Percentiles rank a stretch among this genome's conserved stretches.
Evolutionary conservation across 1,284 basidiomycete genomes (phyloP).

Genomic region (Porodaedalea pini): DNA sequence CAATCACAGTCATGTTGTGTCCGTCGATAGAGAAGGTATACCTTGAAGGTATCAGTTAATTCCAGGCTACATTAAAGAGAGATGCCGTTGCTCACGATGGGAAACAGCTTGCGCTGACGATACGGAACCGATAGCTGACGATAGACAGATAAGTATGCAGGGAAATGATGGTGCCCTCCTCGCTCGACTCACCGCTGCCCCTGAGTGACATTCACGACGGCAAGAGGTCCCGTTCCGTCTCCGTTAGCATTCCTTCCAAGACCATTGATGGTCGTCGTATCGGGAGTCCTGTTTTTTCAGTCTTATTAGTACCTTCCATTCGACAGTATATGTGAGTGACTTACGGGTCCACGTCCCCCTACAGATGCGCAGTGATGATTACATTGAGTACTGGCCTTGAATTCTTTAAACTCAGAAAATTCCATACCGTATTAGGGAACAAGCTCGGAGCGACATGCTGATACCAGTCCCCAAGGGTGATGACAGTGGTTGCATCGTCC

Average conservation of each 20-base stretch:
- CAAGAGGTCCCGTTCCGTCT: conserved; percentile 7
- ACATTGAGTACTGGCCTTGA: neutral
- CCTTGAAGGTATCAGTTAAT: neutral
- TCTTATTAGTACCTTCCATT: neutral
- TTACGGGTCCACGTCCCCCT: neutral
- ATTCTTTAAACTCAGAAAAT: no score
- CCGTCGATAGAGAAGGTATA: conserved; percentile 22
- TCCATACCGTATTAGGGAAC: conserved; percentile 6
- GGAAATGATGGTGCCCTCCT: no score
- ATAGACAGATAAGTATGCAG: no score
- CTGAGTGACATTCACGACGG: conserved; percentile 42
- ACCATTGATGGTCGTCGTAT: conserved; percentile 32
- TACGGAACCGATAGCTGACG: conserved; percentile 35
- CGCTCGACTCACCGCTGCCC: conserved; percentile 35
- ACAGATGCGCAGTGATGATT: neutral
- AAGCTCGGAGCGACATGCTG: neutral
- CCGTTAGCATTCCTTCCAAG: conserved; percentile 28
- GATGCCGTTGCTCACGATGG: conserved; percentile 33
- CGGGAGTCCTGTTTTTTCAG: conserved; percentile 9
- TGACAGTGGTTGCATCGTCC: conserved; percentile 32
- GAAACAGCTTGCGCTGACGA: conserved; percentile 41
- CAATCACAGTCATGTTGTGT: conserved; percentile 34
- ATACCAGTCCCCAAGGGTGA: conserved; percentile 22
- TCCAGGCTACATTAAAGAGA: conserved; percentile 31
- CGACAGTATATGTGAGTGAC: neutral